Conservation (phyloP, 192 early-diverging fungal species). For the Kappamyces sp. region DNA sequence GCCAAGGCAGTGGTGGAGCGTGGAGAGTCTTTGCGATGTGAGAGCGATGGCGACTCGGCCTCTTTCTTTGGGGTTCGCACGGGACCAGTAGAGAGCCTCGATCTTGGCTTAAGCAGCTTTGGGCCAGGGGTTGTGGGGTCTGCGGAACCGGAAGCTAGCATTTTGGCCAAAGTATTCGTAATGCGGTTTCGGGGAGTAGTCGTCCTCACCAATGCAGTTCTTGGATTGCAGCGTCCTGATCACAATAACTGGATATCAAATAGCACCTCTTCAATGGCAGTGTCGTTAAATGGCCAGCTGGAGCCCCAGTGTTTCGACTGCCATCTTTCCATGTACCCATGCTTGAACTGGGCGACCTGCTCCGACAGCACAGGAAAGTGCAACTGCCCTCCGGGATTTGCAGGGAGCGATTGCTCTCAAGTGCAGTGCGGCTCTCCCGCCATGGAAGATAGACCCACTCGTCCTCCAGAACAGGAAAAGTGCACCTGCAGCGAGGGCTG, state of each 20-base stretch:
- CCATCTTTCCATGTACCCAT: conserved; percentile 63
- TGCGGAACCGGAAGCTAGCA: not conserved
- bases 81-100: not conserved
- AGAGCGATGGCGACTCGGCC: not conserved
- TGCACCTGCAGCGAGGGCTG: conserved; percentile 82
- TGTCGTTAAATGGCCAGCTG: conserved; percentile 42
- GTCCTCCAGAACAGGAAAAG: conserved; percentile 23
- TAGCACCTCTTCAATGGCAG: not conserved
- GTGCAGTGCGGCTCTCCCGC: conserved; percentile 4
- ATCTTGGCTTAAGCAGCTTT: not conserved
- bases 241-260: not conserved
- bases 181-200: not conserved
- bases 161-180: conserved; percentile 2
- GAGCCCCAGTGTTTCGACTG: conserved; percentile 73
- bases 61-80: conserved; percentile 7
- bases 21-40: conserved; percentile 2
- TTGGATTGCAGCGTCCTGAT: not conserved
- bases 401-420: conserved; percentile 61
- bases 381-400: conserved; percentile 71
- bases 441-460: conserved; percentile 13
- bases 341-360: conserved; percentile 69
- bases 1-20: no score
- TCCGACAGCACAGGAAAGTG: conserved; percentile 69
- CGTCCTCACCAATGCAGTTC: not conserved
- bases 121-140: not conserved